A percentile compares a stretch with the other conserved stretches of the same genome.
These are phyloP conservation scores for Aeschynomene evenia DNA, from an alignment of 306 rosid species.

Conservation along the genomic window DNA sequence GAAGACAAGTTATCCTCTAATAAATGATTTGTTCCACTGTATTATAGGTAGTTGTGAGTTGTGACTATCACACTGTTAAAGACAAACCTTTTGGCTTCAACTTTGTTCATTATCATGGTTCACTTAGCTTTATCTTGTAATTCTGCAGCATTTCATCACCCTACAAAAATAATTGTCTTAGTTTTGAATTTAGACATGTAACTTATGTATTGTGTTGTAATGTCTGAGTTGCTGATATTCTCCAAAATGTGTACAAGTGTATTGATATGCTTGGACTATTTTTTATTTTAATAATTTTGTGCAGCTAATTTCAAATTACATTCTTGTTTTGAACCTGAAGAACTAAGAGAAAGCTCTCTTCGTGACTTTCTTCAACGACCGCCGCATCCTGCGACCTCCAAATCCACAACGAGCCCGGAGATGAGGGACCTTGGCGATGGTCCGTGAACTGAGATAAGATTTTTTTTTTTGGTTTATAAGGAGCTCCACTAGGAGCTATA, in stretches of 20 bases:
- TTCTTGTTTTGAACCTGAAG: too few species aligned
- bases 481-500: too few species aligned
- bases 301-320: neutral
- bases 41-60: conserved; percentile 27
- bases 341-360: too few species aligned
- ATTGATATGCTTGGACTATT: neutral
- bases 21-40: conserved; percentile 20
- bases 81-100: too few species aligned
- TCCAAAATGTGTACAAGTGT: neutral
- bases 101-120: neutral
- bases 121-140: conserved; percentile 13
- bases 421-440: too few species aligned
- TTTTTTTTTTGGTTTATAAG: too few species aligned
- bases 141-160: conserved; percentile 27
- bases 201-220: conserved; percentile 24
- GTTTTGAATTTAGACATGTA: neutral
- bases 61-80: conserved; percentile 20
- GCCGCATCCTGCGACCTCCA: too few species aligned
- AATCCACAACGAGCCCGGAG: too few species aligned
- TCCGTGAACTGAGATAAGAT: too few species aligned
- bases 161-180: conserved; percentile 1
- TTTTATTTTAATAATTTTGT: neutral
- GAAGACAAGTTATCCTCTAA: neutral
- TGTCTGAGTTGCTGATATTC: neutral
- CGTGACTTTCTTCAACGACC: too few species aligned